Conservation (phyloP, 257 asterid species). For the Cinchona pubescens region DNA sequence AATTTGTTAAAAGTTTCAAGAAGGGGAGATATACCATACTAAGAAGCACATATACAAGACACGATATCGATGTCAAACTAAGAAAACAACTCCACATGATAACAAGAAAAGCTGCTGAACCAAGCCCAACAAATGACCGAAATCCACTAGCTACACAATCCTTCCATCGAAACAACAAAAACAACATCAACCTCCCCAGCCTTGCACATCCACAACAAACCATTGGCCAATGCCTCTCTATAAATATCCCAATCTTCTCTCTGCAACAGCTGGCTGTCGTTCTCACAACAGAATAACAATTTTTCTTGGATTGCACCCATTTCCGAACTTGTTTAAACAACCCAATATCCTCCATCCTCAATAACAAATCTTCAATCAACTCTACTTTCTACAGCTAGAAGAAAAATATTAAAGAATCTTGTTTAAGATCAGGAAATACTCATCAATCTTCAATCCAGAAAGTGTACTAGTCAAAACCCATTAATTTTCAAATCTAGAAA, state of each 20-base stretch:
- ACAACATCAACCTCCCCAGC: constrained; percentile 48
- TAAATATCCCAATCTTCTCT: constrained; percentile 67
- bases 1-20: constrained; percentile 4
- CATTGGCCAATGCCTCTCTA: constrained; percentile 93
- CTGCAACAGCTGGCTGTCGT: constrained; percentile 51
- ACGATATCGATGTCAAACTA: constrained; percentile 88
- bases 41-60: constrained; percentile 86
- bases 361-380: constrained; percentile 10
- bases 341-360: constrained; percentile 93
- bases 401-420: no score
- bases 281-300: constrained; percentile 61
- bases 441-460: constrained; percentile 12
- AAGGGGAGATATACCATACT: constrained; percentile 71
- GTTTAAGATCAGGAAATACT: no score
- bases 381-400: background rate
- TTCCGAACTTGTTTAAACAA: constrained; percentile 82
- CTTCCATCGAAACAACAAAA: constrained; percentile 72
- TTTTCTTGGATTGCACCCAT: constrained; percentile 83
- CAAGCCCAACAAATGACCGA: constrained; percentile 67
- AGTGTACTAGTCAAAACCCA: constrained; percentile 22
- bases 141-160: constrained; percentile 64
- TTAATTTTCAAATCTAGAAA: constrained; percentile 22
- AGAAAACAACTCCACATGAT: constrained; percentile 98
- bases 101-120: constrained; percentile 83
- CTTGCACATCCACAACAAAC: constrained; percentile 78